Base-by-base conservation (phyloP, 2,329 filamentous ascomycete genomes). In the Fusarium chlamydosporum region DNA sequence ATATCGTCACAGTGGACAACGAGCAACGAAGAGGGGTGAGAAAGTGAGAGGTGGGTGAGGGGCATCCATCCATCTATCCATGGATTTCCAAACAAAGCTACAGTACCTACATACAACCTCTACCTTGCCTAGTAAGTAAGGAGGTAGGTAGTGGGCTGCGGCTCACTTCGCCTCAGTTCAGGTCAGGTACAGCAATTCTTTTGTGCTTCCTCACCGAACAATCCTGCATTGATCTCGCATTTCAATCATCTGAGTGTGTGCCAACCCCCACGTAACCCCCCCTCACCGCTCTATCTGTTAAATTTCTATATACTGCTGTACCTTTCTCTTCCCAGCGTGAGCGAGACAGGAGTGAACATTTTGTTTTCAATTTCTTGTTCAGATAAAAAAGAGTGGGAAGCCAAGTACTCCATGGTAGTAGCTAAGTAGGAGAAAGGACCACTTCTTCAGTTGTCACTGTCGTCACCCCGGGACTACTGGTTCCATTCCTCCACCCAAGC, bases 401-500 rank as follows among this genome's bases (percentile, higher is more conserved):
- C 20, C 35, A 31, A 23, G 26, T 29, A 40, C n/a, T 26, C 34
- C 15, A n/a, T n/a, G n/a, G n/a, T n/a, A n/a, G 47, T 50, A 40
- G 23, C 23, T 23, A 23, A 23, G 23, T 23, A 23, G 23, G 23
- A 29, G 34, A 64, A 37, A 57, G 54, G 33, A 58, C 60, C 61
- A 65, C 53, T 61, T 66, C 41, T 31, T 60, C 27, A 41, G 35
- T 65, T 65, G 46, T 65, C 46, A 60, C 65, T 65, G 61, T 71
- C 60, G 67, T 71, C 68, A 70, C 63, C 67, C 50, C 48, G 46
- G 48, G 33, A 56, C 61, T 38, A 43, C 54, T 38, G 61, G 55
- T 56, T 57, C 70, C 72, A 74, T 74, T 74, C 72, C 61, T 65
- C 40, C 68, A 71, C 68, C 65, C 61, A 71, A 74, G 72, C 72